phyloP scores from a whole-genome alignment of 192 early-diverging fungal genomes.

The Rhizoclosmatium sp. region DNA sequence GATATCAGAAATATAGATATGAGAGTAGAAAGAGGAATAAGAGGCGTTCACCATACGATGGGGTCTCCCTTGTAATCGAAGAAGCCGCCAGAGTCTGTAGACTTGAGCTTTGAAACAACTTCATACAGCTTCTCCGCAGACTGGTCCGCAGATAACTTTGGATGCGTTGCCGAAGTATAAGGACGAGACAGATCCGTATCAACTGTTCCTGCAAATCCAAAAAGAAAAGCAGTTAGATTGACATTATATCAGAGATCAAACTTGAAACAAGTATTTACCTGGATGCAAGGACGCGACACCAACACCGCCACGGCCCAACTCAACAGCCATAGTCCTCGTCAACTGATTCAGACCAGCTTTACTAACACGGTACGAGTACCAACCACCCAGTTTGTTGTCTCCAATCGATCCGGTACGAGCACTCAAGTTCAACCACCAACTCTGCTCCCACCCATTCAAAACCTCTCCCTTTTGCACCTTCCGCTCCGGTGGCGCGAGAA shows the following conservation, averaged over 20 bases:
- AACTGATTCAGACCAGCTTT: constrained; percentile 46
- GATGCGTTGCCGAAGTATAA: constrained; percentile 19
- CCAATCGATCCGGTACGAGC: constrained; percentile 42
- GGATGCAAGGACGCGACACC: constrained; percentile 39
- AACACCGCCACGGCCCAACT: constrained; percentile 36
- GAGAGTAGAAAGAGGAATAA: too few relatives aligned
- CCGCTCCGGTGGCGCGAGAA: neutral
- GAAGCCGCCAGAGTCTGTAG: constrained; percentile 41
- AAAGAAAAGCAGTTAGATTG: neutral
- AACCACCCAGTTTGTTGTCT: constrained; percentile 47
- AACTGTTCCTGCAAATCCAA: constrained; percentile 27
- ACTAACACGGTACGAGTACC: constrained; percentile 46
- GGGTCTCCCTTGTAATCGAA: constrained; percentile 40
- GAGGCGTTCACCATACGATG: constrained; percentile 50
- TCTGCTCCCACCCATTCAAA: constrained; percentile 17
- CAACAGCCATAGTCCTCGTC: constrained; percentile 34
- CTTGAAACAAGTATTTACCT: constrained; percentile 26
- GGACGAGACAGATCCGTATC: constrained; percentile 41
- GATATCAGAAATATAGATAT: too few relatives aligned
- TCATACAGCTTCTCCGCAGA: constrained; percentile 36
- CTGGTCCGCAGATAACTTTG: constrained; percentile 30
- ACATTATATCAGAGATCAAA: neutral
- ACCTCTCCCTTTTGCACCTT: too few relatives aligned
- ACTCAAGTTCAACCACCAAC: constrained; percentile 33
- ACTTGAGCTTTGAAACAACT: constrained; percentile 18